Evolutionary conservation across 2,329 filamentous ascomycete species (phyloP), one percentile per base, ranked within the genome.

Genomic region (Dothidotthia symphoricarpi): DNA sequence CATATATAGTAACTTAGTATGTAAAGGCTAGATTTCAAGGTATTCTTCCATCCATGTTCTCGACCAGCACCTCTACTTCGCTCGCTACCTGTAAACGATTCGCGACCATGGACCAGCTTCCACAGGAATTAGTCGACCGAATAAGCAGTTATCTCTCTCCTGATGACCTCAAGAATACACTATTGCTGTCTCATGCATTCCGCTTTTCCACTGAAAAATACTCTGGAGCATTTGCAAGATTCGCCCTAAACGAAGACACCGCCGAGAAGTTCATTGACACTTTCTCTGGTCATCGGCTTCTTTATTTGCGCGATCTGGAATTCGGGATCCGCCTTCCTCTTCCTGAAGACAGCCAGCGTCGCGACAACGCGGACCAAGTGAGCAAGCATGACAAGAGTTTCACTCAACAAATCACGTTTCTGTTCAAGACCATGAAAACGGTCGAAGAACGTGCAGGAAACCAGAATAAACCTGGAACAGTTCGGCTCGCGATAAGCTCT

Each of bases 61-160:
- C 9, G 19, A 22, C 19, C 5, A 22, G 9, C 19, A 22, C 19
- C 19, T 22, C 19, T 22, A 22, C 19, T 22, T 22, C 19, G 19
- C 19, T 6, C 19, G 19, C 19, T 22, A 22, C 19, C 19, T 22
- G 19, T 9, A 22, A 22, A 22, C 19, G 19, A 22, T 22, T 22
- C 19, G 19, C 19, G 19, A 35, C n/a, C 25, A 53, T 53, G 46
- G 31, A 50, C 9, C 34, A 12, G 2, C 30, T 49, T 10, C 46
- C 46, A 12, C 41, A 44, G 24, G 52, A 55, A 41, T 14, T 55
- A 9, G 24, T 52, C 12, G 44, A 54, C 28, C 34, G 26, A 10
- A 49, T 56, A 28, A 40, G 48, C 41, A 43, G 35, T 16, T 34
- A 36, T 24, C 40, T 56, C 7, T 4, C 3, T 9, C 22, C 11